Conservation (phyloP, 2,329 filamentous ascomycete species). For the Lachnellula subtilissima region DNA sequence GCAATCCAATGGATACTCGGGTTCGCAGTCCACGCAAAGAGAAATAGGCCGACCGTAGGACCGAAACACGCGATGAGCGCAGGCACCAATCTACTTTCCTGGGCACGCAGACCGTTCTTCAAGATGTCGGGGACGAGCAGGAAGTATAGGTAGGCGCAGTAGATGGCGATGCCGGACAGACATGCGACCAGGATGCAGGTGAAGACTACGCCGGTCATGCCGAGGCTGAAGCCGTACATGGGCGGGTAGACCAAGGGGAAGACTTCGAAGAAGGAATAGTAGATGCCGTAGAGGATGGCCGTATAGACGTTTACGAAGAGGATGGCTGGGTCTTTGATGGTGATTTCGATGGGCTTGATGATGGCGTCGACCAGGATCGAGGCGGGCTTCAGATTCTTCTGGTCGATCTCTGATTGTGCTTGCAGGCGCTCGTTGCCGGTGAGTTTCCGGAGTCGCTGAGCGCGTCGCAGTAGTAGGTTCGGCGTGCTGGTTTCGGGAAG, state of each 20-base stretch:
- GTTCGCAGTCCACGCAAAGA: constrained; percentile 54
- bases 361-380: constrained; percentile 50
- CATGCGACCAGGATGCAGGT: constrained; percentile 55
- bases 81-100: constrained; percentile 51
- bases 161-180: constrained; percentile 45
- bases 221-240: constrained; percentile 55
- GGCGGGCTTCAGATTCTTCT: constrained; percentile 45
- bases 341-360: constrained; percentile 57
- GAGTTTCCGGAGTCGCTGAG: constrained; percentile 54
- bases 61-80: constrained; percentile 49
- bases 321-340: constrained; percentile 56
- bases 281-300: constrained; percentile 57
- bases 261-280: constrained; percentile 61
- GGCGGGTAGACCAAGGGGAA: constrained; percentile 60
- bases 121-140: constrained; percentile 47
- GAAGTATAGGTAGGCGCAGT: constrained; percentile 48
- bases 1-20: constrained; percentile 51
- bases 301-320: constrained; percentile 59
- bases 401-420: constrained; percentile 60
- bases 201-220: constrained; percentile 56
- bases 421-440: constrained; percentile 53
- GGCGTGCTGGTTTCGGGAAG: constrained; percentile 59
- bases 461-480: constrained; percentile 58
- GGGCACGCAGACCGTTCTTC: constrained; percentile 44
- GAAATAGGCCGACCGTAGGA: constrained; percentile 54